Evolutionary conservation across 1,284 basidiomycete genomes (phyloP), one percentile per base, ranked within the genome.

Genomic region (Ganoderma lingzhi): DNA sequence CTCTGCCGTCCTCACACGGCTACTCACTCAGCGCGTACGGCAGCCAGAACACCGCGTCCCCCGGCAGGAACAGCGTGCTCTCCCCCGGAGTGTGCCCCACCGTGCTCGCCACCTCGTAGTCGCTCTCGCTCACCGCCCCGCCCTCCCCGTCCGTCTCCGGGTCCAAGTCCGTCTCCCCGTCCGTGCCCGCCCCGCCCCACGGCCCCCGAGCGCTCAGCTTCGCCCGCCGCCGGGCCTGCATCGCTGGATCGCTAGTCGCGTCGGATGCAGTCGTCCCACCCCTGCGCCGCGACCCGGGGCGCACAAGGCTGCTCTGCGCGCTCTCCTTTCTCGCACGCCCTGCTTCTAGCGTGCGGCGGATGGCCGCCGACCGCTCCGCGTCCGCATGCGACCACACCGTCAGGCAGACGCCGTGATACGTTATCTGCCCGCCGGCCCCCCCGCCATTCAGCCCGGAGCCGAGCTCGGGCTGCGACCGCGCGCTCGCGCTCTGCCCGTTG

Each of bases 331-430:
- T 87, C 44, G 86, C 88, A 67, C 92, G 88, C 56, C 90, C 87
- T 0, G 91, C 90, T 78, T 95, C 94, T 65, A 95, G 86, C 3
- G 93, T 93, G 63, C 93, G 88, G 39, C 93, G 90, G 75, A 95
- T 95, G 2, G 94, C 93, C 23, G 84, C 86, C 71, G 93, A 91
- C 64, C 95, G 90, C 76, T 96, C 92, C 2, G 91, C 90, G 77
- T 98, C 96, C 37, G 95, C 96, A 77, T 96, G 95, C 10, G 94
- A 95, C 96, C 95, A 98, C 0, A 97, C 95, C 3, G 94, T 96
- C 64, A 98, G 85, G 73, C 94, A 96, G 42, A 96, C 95, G 59
- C 95, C 96, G 78, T 97, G 90, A 78, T 96, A 97, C 14, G 92
- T 91, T 70, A 93, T 79, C 39, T 88, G 93, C 19, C 69, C 71